Evolutionary conservation across 495 filamentous ascomycete genomes (phyloP).

Genomic region (Parathielavia appendiculata): DNA sequence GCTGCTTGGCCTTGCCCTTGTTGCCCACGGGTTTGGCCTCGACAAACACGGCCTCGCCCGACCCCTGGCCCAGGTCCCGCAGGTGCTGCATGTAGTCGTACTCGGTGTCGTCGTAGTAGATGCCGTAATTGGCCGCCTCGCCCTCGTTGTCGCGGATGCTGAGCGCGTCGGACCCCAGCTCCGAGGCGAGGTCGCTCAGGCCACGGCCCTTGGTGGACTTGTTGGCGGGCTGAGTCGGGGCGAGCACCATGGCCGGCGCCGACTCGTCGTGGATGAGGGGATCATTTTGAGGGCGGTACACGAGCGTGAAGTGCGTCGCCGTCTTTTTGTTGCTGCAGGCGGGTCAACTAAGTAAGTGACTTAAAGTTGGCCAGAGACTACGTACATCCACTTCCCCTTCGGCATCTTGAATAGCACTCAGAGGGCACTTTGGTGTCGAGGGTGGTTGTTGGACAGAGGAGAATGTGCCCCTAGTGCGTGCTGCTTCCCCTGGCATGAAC

Average conservation of each 20-base stretch:
- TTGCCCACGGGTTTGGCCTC: slow-evolving; percentile 62
- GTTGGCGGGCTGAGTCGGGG: slow-evolving; percentile 45
- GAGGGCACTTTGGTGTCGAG: neutral
- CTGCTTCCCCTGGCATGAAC: too few relatives aligned
- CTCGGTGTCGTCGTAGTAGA: slow-evolving; percentile 80
- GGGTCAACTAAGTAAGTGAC: slow-evolving; percentile 11
- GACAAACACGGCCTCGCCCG: slow-evolving; percentile 66
- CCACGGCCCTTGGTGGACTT: slow-evolving; percentile 42
- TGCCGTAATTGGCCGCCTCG: slow-evolving; percentile 87
- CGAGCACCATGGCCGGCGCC: slow-evolving; percentile 77
- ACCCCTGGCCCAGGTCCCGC: slow-evolving; percentile 64
- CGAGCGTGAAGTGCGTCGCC: slow-evolving; percentile 85
- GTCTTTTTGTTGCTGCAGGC: slow-evolving; percentile 77
- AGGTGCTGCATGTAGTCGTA: slow-evolving; percentile 99
- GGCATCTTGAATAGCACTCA: slow-evolving; percentile 55
- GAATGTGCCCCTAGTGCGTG: too few relatives aligned
- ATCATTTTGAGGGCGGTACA: slow-evolving; percentile 95
- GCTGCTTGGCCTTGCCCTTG: slow-evolving; percentile 61
- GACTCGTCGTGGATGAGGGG: slow-evolving; percentile 83
- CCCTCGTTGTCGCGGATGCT: slow-evolving; percentile 82
- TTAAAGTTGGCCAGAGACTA: slow-evolving; percentile 13
- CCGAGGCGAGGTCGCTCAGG: slow-evolving; percentile 67
- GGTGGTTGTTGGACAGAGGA: neutral
- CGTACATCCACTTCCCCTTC: slow-evolving; percentile 85
- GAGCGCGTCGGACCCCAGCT: slow-evolving; percentile 59